Percentiles rank a stretch among this genome's conserved stretches.
Conservation (phyloP, 805 yeast genomes). For the Lipomyces oligophaga region DNA sequence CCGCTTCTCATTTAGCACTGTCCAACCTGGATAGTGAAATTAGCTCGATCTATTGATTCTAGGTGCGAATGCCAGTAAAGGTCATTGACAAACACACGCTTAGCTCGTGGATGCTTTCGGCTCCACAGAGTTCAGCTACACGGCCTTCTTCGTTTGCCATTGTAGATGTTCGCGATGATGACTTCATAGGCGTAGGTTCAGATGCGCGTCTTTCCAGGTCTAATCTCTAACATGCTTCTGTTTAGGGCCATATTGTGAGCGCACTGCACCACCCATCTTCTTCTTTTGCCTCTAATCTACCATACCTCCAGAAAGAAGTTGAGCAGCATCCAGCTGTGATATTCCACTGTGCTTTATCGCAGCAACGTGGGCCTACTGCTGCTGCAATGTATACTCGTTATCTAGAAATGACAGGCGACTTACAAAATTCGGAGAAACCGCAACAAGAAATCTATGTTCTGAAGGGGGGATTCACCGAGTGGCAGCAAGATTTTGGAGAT, state of each 20-base stretch:
- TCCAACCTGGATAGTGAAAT: too few relatives aligned
- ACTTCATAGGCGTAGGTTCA: constrained; percentile 60
- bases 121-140: not conserved
- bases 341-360: constrained; percentile 88
- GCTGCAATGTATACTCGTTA: constrained; percentile 59
- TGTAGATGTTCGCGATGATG: constrained; percentile 83
- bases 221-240: not conserved
- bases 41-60: too few relatives aligned
- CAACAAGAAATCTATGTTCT: constrained; percentile 61
- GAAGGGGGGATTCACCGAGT: constrained; percentile 76
- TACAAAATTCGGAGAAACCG: constrained; percentile 32
- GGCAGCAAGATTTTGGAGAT: constrained; percentile 75
- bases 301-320: constrained; percentile 39
- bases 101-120: constrained; percentile 13
- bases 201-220: not conserved
- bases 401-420: constrained; percentile 35
- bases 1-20: too few relatives aligned
- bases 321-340: constrained; percentile 52
- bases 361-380: constrained; percentile 86
- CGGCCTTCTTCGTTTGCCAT: constrained; percentile 37
- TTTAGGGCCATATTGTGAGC: constrained; percentile 54
- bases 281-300: constrained; percentile 42
- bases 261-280: constrained; percentile 56
- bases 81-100: constrained; percentile 14
- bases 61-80: constrained; percentile 5